Conservation (phyloP, 495 filamentous ascomycete species). For the Rhizodiscina lignyota region DNA sequence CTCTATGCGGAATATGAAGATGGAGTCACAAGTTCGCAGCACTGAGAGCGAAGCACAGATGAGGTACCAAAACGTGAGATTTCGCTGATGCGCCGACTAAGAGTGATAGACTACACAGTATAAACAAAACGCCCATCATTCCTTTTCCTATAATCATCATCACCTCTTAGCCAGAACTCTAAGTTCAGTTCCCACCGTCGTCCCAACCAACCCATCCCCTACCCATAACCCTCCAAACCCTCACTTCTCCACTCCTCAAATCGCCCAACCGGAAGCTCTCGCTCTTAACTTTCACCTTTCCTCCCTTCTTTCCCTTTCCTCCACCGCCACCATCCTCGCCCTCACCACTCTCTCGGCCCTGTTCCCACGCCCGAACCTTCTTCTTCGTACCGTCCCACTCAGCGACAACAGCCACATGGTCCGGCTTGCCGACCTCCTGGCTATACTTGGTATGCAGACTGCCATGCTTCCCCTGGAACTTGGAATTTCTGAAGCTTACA, state of each 20-base stretch:
- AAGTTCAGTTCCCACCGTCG: conserved; percentile 4
- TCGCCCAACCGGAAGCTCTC: conserved; percentile 92
- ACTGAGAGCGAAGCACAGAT: too few species aligned
- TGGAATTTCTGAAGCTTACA: conserved; percentile 81
- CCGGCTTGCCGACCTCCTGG: conserved; percentile 74
- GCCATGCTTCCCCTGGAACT: conserved; percentile 90
- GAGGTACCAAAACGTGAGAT: too few species aligned
- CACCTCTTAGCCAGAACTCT: too few species aligned
- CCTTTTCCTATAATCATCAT: too few species aligned
- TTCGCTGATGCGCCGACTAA: too few species aligned
- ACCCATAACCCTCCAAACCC: conserved; percentile 93
- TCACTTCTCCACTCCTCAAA: conserved; percentile 82
- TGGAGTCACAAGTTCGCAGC: too few species aligned
- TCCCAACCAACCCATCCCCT: conserved; percentile 84
- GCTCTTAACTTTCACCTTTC: conserved; percentile 59
- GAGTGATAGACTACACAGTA: too few species aligned
- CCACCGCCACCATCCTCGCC: conserved; percentile 94
- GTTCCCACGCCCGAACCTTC: conserved; percentile 91
- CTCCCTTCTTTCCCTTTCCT: conserved; percentile 75
- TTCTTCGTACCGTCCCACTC: conserved; percentile 99
- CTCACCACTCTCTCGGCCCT: conserved; percentile 84
- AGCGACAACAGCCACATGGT: conserved; percentile 90
- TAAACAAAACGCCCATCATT: too few species aligned
- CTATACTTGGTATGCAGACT: conserved; percentile 89
- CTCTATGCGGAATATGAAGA: too few species aligned